Base-by-base conservation (phyloP, 345 rosid species). In the Citrus glauca region DNA sequence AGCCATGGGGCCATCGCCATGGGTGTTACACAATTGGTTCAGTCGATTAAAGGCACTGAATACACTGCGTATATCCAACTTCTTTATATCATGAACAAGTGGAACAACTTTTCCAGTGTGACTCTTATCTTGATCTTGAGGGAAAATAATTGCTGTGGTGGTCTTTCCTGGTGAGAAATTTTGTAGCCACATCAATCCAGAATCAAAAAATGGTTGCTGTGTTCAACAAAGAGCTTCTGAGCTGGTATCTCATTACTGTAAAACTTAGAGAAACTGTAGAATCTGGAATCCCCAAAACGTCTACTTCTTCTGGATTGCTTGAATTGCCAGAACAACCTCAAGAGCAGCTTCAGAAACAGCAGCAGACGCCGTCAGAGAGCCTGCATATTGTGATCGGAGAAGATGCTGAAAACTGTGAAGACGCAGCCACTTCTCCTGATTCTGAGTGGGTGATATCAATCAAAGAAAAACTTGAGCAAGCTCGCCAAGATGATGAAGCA, bases 231-330 rank as follows among this genome's bases (percentile, higher is more conserved):
- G 93, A 90, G 67, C 88, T 90, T 27, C 68, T 91, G 78, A 90
- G 93, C 77, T 90, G 96, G 96, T 91, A 91, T 61, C 88, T 91
- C 28, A 89, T 91, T 77, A 91, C 92, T 6, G 82, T 90, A 71
- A 91, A 90, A 82, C 88, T 91, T 78, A 81, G 89, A 71, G 92
- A 91, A 79, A 89, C 93, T 6, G 80, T 91, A 37, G 91, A 88
- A 85, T 83, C 91, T 32, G 84, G 83, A 4, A 55, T 82, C 13
- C 88, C 88, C n/a, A 60, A 66, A 40, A 68, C 83, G 8, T 66
- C 81, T 5, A 19, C 75, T 32, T 72, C 71, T 28, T 30, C 74
- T 35, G 75, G 55, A 53, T 77, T 55, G 76, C 71, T 70, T 73
- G 81, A 81, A 71, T 74, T 78, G 40, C 82, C 82, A 56, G 80